These are phyloP conservation scores for Hsuehochloa calcarea DNA, from an alignment of 176 grass and related monocot species.

Conservation along the genomic window DNA sequence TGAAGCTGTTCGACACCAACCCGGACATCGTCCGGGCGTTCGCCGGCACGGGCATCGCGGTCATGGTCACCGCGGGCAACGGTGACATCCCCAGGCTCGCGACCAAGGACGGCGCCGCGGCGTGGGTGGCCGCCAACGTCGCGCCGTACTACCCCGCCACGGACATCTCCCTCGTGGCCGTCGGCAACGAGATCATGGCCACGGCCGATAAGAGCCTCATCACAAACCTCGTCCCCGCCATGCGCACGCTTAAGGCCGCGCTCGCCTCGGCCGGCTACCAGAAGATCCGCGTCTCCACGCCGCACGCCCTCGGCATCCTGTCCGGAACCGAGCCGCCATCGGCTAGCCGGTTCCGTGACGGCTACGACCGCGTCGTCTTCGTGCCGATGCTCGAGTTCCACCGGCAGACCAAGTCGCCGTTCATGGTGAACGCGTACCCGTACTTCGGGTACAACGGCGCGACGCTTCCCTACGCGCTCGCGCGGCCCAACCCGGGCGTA, in stretches of 20 bases:
- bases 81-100: slow-evolving; percentile 63
- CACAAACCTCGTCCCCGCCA: slow-evolving; percentile 63
- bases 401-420: slow-evolving; percentile 48
- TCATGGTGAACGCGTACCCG: slow-evolving; percentile 85
- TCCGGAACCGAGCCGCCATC: slow-evolving; percentile 55
- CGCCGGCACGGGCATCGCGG: slow-evolving; percentile 60
- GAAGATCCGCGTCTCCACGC: slow-evolving; percentile 69
- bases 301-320: slow-evolving; percentile 72
- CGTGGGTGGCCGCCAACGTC: slow-evolving; percentile 67
- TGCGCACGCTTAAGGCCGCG: slow-evolving; percentile 48
- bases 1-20: slow-evolving; percentile 86
- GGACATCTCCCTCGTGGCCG: slow-evolving; percentile 59
- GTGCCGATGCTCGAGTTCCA: slow-evolving; percentile 82
- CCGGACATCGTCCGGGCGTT: slow-evolving; percentile 72
- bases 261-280: slow-evolving; percentile 51
- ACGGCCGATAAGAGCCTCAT: slow-evolving; percentile 61
- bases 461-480: slow-evolving; percentile 67
- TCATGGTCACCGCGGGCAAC: slow-evolving; percentile 71
- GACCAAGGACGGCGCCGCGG: slow-evolving; percentile 45
- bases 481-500: slow-evolving; percentile 55
- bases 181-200: slow-evolving; percentile 82
- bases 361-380: slow-evolving; percentile 56
- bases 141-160: slow-evolving; percentile 67
- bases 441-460: slow-evolving; percentile 87
- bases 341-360: slow-evolving; percentile 58